Evolutionary conservation across 176 grass and related monocot genomes (phyloP).

Genomic region (Puccinellia tenuiflora): DNA sequence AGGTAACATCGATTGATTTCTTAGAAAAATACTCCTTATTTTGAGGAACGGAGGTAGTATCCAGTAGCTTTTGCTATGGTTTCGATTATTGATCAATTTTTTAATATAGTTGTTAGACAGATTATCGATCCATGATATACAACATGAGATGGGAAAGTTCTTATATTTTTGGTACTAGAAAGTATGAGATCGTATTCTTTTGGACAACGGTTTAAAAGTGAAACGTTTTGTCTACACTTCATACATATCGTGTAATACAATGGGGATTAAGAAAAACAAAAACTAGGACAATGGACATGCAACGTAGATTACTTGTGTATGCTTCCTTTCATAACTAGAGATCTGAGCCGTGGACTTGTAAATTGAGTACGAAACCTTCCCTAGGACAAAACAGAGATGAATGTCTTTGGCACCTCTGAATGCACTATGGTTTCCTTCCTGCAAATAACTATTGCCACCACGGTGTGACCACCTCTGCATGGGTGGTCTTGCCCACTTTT

Average conservation of each 20-base stretch:
- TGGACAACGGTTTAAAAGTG: slow-evolving; percentile 22
- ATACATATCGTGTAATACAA: neutral
- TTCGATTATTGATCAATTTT: neutral
- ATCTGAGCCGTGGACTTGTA: slow-evolving; percentile 16
- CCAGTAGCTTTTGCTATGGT: neutral
- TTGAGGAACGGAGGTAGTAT: no score
- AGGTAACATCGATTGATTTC: no score
- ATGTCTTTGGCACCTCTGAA: slow-evolving; percentile 31
- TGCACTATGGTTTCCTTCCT: slow-evolving; percentile 25
- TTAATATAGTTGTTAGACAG: neutral
- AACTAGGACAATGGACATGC: neutral
- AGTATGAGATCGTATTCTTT: neutral
- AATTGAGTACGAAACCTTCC: neutral
- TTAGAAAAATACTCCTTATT: no score
- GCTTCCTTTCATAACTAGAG: neutral
- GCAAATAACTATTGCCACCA: slow-evolving; percentile 13
- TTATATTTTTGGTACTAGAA: neutral
- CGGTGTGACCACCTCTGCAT: slow-evolving; percentile 16
- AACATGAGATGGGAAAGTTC: neutral
- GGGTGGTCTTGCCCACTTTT: slow-evolving; percentile 29
- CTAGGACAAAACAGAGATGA: slow-evolving; percentile 26
- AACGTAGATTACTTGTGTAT: neutral
- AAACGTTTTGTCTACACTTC: slow-evolving; percentile 12
- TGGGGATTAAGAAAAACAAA: slow-evolving; percentile 5
- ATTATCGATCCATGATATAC: neutral